phyloP scores from a whole-genome alignment of 768 basidiomycete genomes.

The Pulveroboletus frians region DNA sequence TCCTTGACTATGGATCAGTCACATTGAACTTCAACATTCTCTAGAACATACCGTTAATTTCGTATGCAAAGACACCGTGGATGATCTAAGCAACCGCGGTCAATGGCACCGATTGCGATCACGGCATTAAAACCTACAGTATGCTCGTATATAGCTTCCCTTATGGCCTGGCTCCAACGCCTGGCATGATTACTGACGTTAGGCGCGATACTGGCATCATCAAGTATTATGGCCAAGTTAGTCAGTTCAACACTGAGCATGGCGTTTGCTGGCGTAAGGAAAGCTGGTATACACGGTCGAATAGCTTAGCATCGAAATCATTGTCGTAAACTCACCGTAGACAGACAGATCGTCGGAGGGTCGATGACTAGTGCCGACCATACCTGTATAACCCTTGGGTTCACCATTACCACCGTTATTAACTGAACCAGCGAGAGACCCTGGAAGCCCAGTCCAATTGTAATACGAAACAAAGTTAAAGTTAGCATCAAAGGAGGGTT shows the following conservation, averaged over 20 bases:
- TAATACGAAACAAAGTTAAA: constrained; percentile 75
- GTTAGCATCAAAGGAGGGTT: constrained; percentile 59
- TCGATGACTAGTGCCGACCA: constrained; percentile 71
- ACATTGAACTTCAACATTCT: not conserved
- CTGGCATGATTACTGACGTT: constrained; percentile 51
- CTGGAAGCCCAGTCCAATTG: constrained; percentile 73
- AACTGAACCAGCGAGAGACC: constrained; percentile 55
- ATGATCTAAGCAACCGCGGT: constrained; percentile 40
- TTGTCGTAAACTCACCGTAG: constrained; percentile 43
- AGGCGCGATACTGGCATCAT: constrained; percentile 41
- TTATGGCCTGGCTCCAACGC: constrained; percentile 53
- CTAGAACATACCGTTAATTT: constrained; percentile 54
- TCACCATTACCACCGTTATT: constrained; percentile 69
- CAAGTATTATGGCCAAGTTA: constrained; percentile 57
- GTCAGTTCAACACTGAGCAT: constrained; percentile 73
- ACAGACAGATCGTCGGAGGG: constrained; percentile 71
- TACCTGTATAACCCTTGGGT: constrained; percentile 67
- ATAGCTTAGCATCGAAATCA: not conserved
- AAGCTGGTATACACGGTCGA: constrained; percentile 42
- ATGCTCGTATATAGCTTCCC: constrained; percentile 55
- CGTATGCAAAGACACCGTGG: constrained; percentile 68
- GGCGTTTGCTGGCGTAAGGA: constrained; percentile 74
- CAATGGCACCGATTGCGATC: not conserved
- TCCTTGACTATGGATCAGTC: constrained; percentile 32
- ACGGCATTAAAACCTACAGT: constrained; percentile 38